Evolutionary conservation across 2,329 filamentous ascomycete species (phyloP).

Genomic region (Ophiocordyceps camponoti-saundersi): DNA sequence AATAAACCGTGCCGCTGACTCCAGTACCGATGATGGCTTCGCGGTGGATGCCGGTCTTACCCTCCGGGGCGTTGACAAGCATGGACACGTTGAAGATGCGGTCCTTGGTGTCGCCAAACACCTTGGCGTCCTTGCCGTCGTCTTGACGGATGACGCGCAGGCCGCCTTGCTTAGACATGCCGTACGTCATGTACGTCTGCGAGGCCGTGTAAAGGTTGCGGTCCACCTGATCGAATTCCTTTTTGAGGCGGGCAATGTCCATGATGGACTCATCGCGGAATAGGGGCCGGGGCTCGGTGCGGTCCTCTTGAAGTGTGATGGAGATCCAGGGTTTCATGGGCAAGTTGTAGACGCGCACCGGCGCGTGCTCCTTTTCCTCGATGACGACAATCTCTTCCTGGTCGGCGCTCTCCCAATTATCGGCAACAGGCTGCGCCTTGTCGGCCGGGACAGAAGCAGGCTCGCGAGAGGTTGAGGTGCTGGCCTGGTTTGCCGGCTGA

Average conservation of each 20-base stretch:
- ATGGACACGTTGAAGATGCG: conserved; percentile 89
- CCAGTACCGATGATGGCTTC: conserved; percentile 86
- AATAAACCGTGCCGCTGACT: conserved; percentile 93
- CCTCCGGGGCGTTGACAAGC: conserved; percentile 47
- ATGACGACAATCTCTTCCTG: conserved; percentile 47
- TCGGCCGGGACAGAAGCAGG: conserved; percentile 29
- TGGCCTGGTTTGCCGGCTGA: neutral
- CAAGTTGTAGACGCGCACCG: conserved; percentile 81
- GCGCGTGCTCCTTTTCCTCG: conserved; percentile 47
- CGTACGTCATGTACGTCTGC: conserved; percentile 83
- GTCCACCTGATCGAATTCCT: conserved; percentile 95
- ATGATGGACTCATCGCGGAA: conserved; percentile 71
- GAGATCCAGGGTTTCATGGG: conserved; percentile 94
- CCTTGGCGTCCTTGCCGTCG: conserved; percentile 76
- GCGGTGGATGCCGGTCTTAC: conserved; percentile 36
- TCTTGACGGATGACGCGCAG: conserved; percentile 89
- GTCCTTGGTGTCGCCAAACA: conserved; percentile 83
- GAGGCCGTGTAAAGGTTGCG: conserved; percentile 83
- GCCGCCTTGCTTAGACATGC: conserved; percentile 82
- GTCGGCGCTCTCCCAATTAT: conserved; percentile 83
- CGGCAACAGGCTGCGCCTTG: conserved; percentile 46
- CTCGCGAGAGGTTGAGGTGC: conserved; percentile 21
- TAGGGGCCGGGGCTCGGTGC: conserved; percentile 36
- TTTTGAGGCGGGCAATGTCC: conserved; percentile 88
- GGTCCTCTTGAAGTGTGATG: conserved; percentile 52